Evolutionary conservation across 176 grass and related monocot species (phyloP).

Genomic region (Paspalum notatum): DNA sequence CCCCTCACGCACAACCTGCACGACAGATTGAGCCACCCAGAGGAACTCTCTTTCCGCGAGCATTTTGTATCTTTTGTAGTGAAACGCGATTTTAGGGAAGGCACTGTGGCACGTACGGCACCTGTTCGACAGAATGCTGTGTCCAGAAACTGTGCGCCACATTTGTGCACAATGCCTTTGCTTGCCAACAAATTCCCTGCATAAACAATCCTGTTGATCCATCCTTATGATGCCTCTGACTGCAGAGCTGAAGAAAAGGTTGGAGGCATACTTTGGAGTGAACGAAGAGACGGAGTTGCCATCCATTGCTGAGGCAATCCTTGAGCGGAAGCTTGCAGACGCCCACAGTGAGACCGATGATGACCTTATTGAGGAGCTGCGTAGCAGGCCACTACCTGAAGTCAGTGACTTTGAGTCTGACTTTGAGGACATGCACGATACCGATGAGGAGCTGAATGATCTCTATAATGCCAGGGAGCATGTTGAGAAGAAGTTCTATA

Average conservation of each 20-base stretch:
- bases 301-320: constrained; percentile 46
- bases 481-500: no score
- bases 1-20: background rate
- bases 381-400: constrained; percentile 42
- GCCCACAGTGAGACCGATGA: constrained; percentile 61
- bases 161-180: background rate
- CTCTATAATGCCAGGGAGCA: constrained; percentile 82
- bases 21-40: background rate
- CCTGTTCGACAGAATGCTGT: constrained; percentile 30
- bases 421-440: constrained; percentile 63
- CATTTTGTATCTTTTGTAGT: background rate
- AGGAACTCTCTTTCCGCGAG: background rate
- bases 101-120: background rate
- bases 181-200: background rate
- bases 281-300: constrained; percentile 51
- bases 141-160: background rate
- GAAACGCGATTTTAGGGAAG: background rate
- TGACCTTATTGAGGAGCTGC: constrained; percentile 65
- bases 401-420: constrained; percentile 61
- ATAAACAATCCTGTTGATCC: constrained; percentile 1
- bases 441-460: constrained; percentile 74
- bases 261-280: constrained; percentile 59
- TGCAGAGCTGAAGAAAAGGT: constrained; percentile 62
- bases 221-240: background rate
- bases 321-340: constrained; percentile 52